Percentiles rank a stretch among this genome's conserved stretches.
phyloP scores from a whole-genome alignment of 495 filamentous ascomycete species.

The Penicillium cosmopolitanum region DNA sequence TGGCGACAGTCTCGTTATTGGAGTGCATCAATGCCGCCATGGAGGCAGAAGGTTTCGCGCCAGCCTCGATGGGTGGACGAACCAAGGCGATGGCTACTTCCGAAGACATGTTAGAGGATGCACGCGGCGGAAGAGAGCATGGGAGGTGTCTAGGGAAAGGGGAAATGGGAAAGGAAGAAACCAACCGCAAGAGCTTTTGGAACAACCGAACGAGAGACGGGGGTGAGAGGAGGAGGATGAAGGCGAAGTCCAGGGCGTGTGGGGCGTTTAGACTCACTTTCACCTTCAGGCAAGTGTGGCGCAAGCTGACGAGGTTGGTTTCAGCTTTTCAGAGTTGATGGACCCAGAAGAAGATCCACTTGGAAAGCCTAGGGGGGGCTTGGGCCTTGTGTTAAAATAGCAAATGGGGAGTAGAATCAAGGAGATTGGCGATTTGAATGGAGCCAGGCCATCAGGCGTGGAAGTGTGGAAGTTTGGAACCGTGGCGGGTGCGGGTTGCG shows the following conservation, averaged over 20 bases:
- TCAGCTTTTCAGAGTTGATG: conserved; percentile 46
- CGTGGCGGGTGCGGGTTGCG: conserved; percentile 19
- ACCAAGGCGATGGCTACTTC: conserved; percentile 66
- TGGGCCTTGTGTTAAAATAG: conserved; percentile 24
- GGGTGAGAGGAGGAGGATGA: conserved; percentile 17
- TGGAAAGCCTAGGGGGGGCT: conserved; percentile 20
- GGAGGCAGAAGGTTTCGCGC: conserved; percentile 41
- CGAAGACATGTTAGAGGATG: conserved; percentile 72
- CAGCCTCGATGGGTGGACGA: conserved; percentile 41
- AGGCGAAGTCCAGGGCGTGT: conserved; percentile 40
- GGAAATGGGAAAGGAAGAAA: conserved; percentile 14
- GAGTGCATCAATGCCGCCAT: conserved; percentile 55
- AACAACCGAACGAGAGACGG: conserved; percentile 11
- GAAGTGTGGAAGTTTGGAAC: conserved; percentile 25
- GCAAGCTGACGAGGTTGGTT: conserved; percentile 51
- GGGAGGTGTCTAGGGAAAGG: neutral
- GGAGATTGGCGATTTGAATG: conserved; percentile 24
- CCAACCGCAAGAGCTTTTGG: conserved; percentile 24
- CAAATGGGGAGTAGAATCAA: conserved; percentile 12
- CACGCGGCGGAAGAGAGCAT: conserved; percentile 45
- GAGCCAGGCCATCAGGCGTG: conserved; percentile 10
- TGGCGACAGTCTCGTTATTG: conserved; percentile 47
- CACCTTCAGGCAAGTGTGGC: conserved; percentile 46
- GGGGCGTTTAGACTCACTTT: conserved; percentile 33
- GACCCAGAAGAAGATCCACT: conserved; percentile 30